These are phyloP conservation scores for Pyronema domesticum DNA, from an alignment of 495 filamentous ascomycete genomes.

Conservation along the genomic window DNA sequence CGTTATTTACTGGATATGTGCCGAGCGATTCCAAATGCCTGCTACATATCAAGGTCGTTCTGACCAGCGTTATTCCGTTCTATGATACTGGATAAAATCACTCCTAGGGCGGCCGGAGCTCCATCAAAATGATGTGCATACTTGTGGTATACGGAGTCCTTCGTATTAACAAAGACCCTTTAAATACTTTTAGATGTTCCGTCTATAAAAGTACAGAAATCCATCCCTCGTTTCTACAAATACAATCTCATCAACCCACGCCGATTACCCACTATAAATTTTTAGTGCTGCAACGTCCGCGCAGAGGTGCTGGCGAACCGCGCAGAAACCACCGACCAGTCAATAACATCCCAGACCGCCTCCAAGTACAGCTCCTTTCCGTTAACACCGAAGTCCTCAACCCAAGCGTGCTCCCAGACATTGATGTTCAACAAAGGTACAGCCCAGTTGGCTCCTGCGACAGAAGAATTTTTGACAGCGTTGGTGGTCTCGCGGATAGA, in stretches of 20 bases:
- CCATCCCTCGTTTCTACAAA: neutral
- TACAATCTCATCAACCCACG: neutral
- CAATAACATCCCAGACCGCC: slow-evolving; percentile 69
- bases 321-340: slow-evolving; percentile 54
- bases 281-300: neutral
- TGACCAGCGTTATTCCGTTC: no score
- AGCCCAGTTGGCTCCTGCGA: slow-evolving; percentile 41
- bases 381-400: slow-evolving; percentile 63
- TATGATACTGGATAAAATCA: no score
- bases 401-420: slow-evolving; percentile 90
- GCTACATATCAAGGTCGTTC: no score
- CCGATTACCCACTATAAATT: neutral
- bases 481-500: slow-evolving; percentile 6
- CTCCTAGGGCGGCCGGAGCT: no score
- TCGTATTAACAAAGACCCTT: no score
- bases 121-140: no score
- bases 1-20: no score
- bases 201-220: neutral
- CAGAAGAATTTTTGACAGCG: slow-evolving; percentile 31
- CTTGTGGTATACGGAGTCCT: no score
- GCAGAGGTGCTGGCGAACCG: neutral
- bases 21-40: no score
- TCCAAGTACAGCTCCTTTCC: slow-evolving; percentile 63
- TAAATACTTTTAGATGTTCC: neutral
- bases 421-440: slow-evolving; percentile 74